Evolutionary conservation across 352 stramenopile species (phyloP).

Genomic region (Globisporangium cederbergense): DNA sequence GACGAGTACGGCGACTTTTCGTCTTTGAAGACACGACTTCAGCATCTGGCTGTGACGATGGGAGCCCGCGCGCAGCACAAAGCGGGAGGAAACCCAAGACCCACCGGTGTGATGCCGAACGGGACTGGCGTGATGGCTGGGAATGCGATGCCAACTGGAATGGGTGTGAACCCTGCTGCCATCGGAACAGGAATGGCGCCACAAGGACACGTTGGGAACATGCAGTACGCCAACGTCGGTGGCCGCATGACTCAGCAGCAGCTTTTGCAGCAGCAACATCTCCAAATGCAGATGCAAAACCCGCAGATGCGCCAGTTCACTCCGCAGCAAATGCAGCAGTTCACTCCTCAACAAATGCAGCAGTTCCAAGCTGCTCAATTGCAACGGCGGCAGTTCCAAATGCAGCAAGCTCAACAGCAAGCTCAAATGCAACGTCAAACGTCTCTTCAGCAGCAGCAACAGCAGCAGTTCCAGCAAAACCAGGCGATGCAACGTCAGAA

Average conservation of each 20-base stretch:
- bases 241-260: conserved; percentile 83
- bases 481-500: conserved; percentile 49
- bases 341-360: conserved; percentile 29
- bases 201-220: conserved; percentile 61
- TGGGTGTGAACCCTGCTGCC: conserved; percentile 44
- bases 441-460: conserved; percentile 54
- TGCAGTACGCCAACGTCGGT: conserved; percentile 53
- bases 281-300: conserved; percentile 79
- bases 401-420: conserved; percentile 59
- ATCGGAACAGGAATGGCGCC: conserved; percentile 47
- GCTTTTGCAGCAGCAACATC: conserved; percentile 70
- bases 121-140: conserved; percentile 43
- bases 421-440: conserved; percentile 69
- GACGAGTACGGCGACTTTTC: conserved; percentile 96
- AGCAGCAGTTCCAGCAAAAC: conserved; percentile 52
- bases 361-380: conserved; percentile 29
- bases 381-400: conserved; percentile 43
- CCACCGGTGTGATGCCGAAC: conserved; percentile 27
- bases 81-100: conserved; percentile 41
- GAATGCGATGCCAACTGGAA: conserved; percentile 27
- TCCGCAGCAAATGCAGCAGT: conserved; percentile 78
- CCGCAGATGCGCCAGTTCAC: conserved; percentile 78
- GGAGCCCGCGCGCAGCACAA: conserved; percentile 81
- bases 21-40: conserved; percentile 95
- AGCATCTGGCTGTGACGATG: conserved; percentile 94